Evolutionary conservation across 1,284 basidiomycete genomes (phyloP), one percentile per base, ranked within the genome.

Genomic region (Stygiomarasmius scandens): DNA sequence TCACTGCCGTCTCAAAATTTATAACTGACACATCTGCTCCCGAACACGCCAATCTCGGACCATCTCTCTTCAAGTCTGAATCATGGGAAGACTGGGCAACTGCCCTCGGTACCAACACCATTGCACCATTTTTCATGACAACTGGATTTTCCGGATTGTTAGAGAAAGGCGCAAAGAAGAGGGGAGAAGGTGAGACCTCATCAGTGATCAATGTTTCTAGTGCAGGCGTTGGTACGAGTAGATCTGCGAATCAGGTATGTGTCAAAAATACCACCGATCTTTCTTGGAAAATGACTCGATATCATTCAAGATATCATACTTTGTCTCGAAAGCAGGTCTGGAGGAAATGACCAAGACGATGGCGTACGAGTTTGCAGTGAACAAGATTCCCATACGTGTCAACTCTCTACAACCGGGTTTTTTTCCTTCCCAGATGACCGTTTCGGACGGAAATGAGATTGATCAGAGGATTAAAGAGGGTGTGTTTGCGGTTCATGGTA

Each of bases 221-320:
- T 20, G 68, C 68, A 43, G 64, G 63, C 14, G 68, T 68, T 1
- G 55, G 65, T 24, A 64, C 67, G 5, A 23, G 29, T 12, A 25
- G 19, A 19, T 25, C 22, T 19, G 3, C 32, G 10, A n/a, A 19
- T 29, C 44, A 9, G 23, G 55, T 52, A 32, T 34, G 38, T 34
- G n/a, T n/a, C n/a, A n/a, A n/a, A n/a, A n/a, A n/a, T n/a, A n/a
- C n/a, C n/a, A n/a, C n/a, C n/a, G n/a, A n/a, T n/a, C n/a, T n/a
- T n/a, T n/a, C n/a, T n/a, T n/a, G n/a, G n/a, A n/a, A n/a, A n/a
- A n/a, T n/a, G n/a, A n/a, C n/a, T n/a, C n/a, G n/a, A n/a, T n/a
- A n/a, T n/a, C n/a, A n/a, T n/a, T n/a, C n/a, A 19, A 74, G 72
- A 69, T 71, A 38, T 63, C 64, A n/a, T 73, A 75, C 54, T 66